Evolutionary conservation across 768 basidiomycete species (phyloP), one percentile per base, ranked within the genome.

Genomic region (Phylloporus rhodoxanthus): DNA sequence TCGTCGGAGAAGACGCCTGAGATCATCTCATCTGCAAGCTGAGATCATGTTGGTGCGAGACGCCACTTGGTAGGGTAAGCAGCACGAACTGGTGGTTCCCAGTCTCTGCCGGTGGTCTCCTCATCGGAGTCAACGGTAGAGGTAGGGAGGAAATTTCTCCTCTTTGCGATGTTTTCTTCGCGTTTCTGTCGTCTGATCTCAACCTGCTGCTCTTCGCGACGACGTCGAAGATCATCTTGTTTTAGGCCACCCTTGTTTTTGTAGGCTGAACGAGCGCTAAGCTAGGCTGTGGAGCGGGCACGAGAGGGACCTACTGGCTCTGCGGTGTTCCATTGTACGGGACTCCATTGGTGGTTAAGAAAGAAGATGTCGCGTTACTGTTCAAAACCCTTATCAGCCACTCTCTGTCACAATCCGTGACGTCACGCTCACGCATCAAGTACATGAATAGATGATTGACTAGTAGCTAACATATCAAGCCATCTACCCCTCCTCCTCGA

Each of bases 161-260:
- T 81, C 77, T 99, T 99, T 52, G 94, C 90, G 54, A 98, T 94
- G 68, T 93, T 94, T 71, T 99, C 96, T 68, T 99, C 96, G 60
- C 96, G 80, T 75, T 98, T 98, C 75, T 95, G 91, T 65, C 92
- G 81, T 66, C 96, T 81, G 77, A 99, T 97, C 78, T 98, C 96
- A 50, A 99, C 96, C 65, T 98, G 94, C 67, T 95, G 91, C 68
- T 99, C 94, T 69, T 98, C 96, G 51, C 96, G 84, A 68, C 95
- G 85, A 71, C 93, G 86, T 60, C 95, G 84, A 60, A 98, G 87
- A 68, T 98, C 91, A 53, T 95, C 91, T 60, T 83, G 84, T 69
- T 91, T 93, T 56, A 93, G 75, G 57, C 80, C 84, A 54, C 87
- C 87, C 70, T 92, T 93, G 70, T 81, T 86, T 78, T 95, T 95